Evolutionary conservation across 179 eudicot species (phyloP).

Genomic region (Amaranthus tricolor): DNA sequence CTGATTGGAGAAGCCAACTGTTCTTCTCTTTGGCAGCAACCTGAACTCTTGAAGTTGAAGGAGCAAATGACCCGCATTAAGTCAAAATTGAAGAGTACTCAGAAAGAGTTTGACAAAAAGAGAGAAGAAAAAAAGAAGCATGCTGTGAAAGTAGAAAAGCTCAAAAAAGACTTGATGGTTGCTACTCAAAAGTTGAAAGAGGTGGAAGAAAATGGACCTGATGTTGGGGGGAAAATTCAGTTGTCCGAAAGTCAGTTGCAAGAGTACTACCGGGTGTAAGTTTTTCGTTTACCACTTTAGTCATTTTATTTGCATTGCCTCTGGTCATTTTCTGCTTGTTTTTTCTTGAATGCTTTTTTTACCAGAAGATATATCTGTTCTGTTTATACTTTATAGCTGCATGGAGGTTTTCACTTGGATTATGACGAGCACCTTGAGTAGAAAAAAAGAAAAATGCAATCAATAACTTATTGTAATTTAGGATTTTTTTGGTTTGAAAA

Average conservation of each 20-base stretch:
- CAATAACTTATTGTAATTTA: not conserved
- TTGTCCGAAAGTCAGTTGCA: slow-evolving; percentile 67
- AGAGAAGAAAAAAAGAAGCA: slow-evolving; percentile 79
- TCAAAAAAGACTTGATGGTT: slow-evolving; percentile 63
- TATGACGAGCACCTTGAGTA: not conserved
- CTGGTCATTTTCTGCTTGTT: not conserved
- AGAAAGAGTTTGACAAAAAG: slow-evolving; percentile 83
- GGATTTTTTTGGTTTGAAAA: not conserved
- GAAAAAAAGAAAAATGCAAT: not conserved
- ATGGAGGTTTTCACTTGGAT: not conserved
- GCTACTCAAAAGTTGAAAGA: slow-evolving; percentile 53
- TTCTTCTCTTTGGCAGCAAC: slow-evolving; percentile 57
- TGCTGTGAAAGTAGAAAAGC: slow-evolving; percentile 61
- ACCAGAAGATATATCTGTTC: not conserved
- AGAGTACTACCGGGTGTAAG: slow-evolving; percentile 82
- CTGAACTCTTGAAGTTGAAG: slow-evolving; percentile 72
- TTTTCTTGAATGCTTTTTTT: not conserved
- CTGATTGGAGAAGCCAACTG: slow-evolving; percentile 14
- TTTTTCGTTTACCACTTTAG: slow-evolving; percentile 5
- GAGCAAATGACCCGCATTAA: slow-evolving; percentile 68
- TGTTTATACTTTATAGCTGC: not conserved
- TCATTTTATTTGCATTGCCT: not conserved
- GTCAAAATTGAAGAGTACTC: slow-evolving; percentile 71
- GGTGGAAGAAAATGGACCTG: slow-evolving; percentile 58
- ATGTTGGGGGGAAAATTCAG: slow-evolving; percentile 76